Evolutionary conservation across 768 basidiomycete species (phyloP).

Genomic region (Suillus weaverae): DNA sequence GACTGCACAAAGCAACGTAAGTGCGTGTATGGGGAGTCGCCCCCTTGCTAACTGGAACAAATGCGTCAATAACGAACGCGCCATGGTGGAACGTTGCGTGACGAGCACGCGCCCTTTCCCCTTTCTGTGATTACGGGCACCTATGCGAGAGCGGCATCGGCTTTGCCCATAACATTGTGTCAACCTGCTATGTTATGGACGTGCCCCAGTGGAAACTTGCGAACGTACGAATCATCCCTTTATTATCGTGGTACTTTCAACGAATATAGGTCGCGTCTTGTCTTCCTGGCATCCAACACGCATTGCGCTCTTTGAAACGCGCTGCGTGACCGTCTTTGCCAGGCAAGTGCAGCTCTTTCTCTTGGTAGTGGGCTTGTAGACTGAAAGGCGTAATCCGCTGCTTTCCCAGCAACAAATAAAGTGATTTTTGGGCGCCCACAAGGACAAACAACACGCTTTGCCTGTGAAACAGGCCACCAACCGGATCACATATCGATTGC

Average conservation of each 20-base stretch:
- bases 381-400: constrained; percentile 9
- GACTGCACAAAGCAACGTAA: no score
- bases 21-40: no score
- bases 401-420: constrained; percentile 35
- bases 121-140: constrained; percentile 8
- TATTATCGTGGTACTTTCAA: constrained; percentile 4
- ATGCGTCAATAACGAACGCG: not conserved
- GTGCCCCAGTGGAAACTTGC: constrained; percentile 19
- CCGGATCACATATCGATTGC: constrained; percentile 31
- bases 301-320: constrained; percentile 12
- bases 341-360: constrained; percentile 7
- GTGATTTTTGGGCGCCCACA: constrained; percentile 38
- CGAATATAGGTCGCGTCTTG: not conserved
- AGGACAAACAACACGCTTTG: constrained; percentile 46
- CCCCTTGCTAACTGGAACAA: not conserved
- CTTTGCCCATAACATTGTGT: constrained; percentile 1
- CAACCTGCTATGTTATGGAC: constrained; percentile 10
- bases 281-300: not conserved
- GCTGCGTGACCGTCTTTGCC: constrained; percentile 8
- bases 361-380: constrained; percentile 1
- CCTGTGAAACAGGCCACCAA: constrained; percentile 18
- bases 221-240: constrained; percentile 8
- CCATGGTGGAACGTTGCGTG: constrained; percentile 11
- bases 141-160: not conserved
- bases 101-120: constrained; percentile 9